Evolutionary conservation across 495 filamentous ascomycete genomes (phyloP), one percentile per base, ranked within the genome.

Genomic region (Penicillium salamii): DNA sequence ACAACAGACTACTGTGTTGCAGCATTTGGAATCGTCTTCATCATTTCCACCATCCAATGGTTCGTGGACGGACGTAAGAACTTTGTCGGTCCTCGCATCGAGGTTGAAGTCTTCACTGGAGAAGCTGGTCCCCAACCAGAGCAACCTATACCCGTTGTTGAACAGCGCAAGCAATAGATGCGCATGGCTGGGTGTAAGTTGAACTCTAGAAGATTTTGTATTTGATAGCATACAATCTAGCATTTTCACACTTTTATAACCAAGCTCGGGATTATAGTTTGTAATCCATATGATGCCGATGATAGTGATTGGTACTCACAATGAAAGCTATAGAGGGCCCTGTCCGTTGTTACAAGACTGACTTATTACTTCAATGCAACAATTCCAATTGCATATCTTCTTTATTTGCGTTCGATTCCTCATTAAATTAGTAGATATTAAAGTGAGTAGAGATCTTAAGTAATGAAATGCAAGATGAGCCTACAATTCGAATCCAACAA

Each of bases 1-100:
- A 15, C 19, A 7, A 24, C 50, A 81, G 78, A 86, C 66, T 88
- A 88, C 61, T 85, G 82, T 57, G 75, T 90, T 17, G 85, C 81
- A 6, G 86, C 82, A 0, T 87, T 90, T 53, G 77, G 74, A 11
- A 82, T 89, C 34, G 80, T 90, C 13, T 55, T 88, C 7, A 64
- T 87, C 5, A 79, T 91, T 32, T 82, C 82, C 19, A 63, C 72
- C 0, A 55, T 86, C 19, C 84, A 85, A 50, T 91, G 87, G 84
- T 64, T 87, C 51, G 70, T 87, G n/a, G 86, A 87, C 50, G 87
- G 87, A 7, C 74, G 82, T 18, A 87, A 83, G 71, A 84, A 88
- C 58, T 90, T 81, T 62, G 78, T 68, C 3, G 86, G 85, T 1
- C 86, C 86, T 0, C 67, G 75, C 2, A 59, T 81, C 12, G 73